These are phyloP conservation scores for Aegilops umbellulata DNA, from an alignment of 176 grass and related monocot genomes.

Conservation along the genomic window DNA sequence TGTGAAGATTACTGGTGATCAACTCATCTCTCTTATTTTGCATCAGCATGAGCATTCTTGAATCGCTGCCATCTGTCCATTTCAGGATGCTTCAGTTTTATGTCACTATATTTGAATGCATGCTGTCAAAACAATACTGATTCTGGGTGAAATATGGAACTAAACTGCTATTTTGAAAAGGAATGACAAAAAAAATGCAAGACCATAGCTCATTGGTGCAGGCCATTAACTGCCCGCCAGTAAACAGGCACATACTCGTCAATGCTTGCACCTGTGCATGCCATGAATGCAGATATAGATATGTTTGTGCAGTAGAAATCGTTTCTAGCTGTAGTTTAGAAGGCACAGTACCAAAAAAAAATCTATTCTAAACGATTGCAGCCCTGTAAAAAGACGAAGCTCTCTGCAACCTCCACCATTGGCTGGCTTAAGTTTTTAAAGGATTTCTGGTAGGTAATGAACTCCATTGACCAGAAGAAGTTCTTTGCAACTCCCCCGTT, in stretches of 20 bases:
- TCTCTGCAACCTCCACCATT: conserved; percentile 10
- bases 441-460: conserved; percentile 43
- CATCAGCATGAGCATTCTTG: conserved; percentile 16
- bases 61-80: background rate
- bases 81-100: background rate
- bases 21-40: background rate
- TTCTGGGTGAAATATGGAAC: conserved; percentile 2
- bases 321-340: conserved; percentile 7
- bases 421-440: conserved; percentile 10
- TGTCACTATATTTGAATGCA: conserved; percentile 1
- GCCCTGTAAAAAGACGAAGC: background rate
- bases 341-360: background rate
- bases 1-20: conserved; percentile 69
- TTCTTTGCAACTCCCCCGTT: background rate
- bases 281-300: background rate
- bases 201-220: background rate
- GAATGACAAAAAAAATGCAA: background rate
- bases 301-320: background rate
- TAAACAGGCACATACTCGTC: background rate
- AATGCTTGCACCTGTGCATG: background rate
- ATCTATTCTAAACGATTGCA: background rate
- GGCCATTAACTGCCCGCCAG: background rate
- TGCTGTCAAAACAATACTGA: background rate
- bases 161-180: background rate
- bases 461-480: conserved; percentile 56